Percentiles rank a stretch among this genome's conserved stretches.
Conservation (phyloP, 768 basidiomycete genomes). For the Filobasidium floriforme region DNA sequence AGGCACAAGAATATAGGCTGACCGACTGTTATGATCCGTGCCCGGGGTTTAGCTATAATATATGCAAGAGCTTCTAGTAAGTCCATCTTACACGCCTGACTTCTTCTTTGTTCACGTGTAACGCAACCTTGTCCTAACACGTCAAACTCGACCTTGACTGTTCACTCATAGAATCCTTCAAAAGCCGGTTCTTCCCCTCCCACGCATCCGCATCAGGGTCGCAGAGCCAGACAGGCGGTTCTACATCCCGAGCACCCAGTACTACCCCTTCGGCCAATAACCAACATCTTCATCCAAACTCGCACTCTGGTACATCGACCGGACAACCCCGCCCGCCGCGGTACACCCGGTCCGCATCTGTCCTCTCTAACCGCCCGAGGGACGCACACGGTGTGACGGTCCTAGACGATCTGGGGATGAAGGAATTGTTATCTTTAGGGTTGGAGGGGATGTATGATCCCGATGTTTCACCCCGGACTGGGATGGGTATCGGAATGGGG, state of each 20-base stretch:
- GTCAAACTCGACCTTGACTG: neutral
- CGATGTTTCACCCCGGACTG: neutral
- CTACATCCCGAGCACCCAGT: neutral
- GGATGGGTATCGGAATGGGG: neutral
- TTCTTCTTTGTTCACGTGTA: neutral
- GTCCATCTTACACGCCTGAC: slow-evolving; percentile 6
- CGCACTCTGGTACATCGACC: too few species aligned
- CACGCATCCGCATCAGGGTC: slow-evolving; percentile 47
- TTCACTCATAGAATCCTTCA: slow-evolving; percentile 54
- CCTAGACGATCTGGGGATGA: neutral
- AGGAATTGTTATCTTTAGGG: neutral
- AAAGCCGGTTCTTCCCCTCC: slow-evolving; percentile 71
- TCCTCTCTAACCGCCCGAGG: neutral
- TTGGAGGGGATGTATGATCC: neutral
- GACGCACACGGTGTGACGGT: neutral
- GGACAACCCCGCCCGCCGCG: neutral
- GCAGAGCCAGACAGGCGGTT: neutral
- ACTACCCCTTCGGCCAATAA: too few species aligned
- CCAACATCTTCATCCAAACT: too few species aligned
- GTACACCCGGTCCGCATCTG: neutral
- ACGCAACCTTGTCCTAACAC: neutral
- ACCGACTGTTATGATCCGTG: too few species aligned
- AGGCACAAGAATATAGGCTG: too few species aligned
- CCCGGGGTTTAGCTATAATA: slow-evolving; percentile 61
- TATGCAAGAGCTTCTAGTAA: slow-evolving; percentile 84